Evolutionary conservation across 768 basidiomycete species (phyloP).

Genomic region (Boletus insuetus): DNA sequence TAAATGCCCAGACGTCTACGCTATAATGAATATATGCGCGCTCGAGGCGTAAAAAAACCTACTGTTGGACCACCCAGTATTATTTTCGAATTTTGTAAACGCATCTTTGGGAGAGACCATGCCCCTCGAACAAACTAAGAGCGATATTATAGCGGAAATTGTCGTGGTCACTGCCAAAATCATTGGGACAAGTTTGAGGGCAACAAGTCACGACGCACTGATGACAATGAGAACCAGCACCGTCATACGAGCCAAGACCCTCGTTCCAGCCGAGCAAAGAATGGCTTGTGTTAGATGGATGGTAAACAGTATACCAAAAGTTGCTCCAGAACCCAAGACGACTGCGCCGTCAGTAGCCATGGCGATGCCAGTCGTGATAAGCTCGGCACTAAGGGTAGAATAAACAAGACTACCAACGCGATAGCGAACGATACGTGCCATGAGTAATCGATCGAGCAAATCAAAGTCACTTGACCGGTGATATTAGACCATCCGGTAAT

Average conservation of each 20-base stretch:
- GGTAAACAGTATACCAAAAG: slow-evolving; percentile 19
- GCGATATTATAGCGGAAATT: slow-evolving; percentile 13
- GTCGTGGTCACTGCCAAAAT: slow-evolving; percentile 9
- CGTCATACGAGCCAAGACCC: slow-evolving; percentile 23
- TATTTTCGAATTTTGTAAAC: slow-evolving; percentile 26
- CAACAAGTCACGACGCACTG: not conserved
- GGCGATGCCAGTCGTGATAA: slow-evolving; percentile 18
- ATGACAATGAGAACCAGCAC: slow-evolving; percentile 14
- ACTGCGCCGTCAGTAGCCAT: slow-evolving; percentile 23
- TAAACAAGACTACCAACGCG: not conserved
- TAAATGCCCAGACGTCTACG: slow-evolving; percentile 23
- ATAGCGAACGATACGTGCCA: slow-evolving; percentile 6
- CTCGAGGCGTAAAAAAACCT: not conserved
- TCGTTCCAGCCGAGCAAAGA: slow-evolving; percentile 23
- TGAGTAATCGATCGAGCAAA: slow-evolving; percentile 23
- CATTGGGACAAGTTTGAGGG: not conserved
- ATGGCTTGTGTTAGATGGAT: slow-evolving; percentile 19
- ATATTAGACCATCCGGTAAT: slow-evolving; percentile 31
- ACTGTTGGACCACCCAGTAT: slow-evolving; percentile 24
- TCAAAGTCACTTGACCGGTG: slow-evolving; percentile 24
- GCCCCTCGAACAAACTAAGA: slow-evolving; percentile 17
- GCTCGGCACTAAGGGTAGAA: slow-evolving; percentile 11
- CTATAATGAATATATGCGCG: not conserved
- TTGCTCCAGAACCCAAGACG: slow-evolving; percentile 18
- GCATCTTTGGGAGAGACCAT: slow-evolving; percentile 17